Evolutionary conservation across 306 rosid genomes (phyloP).

Genomic region (Corylus avellana): DNA sequence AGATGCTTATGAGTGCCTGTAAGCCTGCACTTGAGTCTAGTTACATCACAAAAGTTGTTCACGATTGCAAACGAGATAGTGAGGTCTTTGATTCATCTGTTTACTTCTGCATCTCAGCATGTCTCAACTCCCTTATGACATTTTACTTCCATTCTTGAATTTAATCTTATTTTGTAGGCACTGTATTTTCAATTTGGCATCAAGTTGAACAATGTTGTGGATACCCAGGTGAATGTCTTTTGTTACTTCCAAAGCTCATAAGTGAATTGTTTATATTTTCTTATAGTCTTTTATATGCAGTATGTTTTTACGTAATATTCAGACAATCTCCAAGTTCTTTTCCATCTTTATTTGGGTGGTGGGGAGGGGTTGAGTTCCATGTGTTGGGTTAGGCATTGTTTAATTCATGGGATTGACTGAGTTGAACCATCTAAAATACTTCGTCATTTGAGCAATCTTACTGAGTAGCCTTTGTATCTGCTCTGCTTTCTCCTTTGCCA

Average conservation of each 20-base stretch:
- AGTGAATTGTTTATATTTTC: background rate
- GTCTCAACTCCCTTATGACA: slow-evolving; percentile 2
- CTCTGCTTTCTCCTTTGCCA: background rate
- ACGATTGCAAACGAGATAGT: slow-evolving; percentile 98
- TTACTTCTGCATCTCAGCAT: slow-evolving; percentile 17
- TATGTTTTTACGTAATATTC: background rate
- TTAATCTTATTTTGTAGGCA: slow-evolving; percentile 60
- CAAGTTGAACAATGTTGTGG: slow-evolving; percentile 95
- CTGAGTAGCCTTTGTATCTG: background rate
- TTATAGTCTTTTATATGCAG: background rate
- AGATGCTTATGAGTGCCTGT: slow-evolving; percentile 79
- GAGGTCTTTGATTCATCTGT: slow-evolving; percentile 66
- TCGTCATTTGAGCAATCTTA: background rate
- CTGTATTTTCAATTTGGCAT: slow-evolving; percentile 93
- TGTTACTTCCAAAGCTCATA: background rate
- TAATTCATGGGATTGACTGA: background rate
- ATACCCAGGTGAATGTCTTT: slow-evolving; percentile 82
- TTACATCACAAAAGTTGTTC: slow-evolving; percentile 91
- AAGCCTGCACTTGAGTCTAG: slow-evolving; percentile 97
- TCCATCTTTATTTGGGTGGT: background rate
- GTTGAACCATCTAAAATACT: background rate
- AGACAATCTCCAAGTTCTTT: background rate
- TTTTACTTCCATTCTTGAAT: slow-evolving; percentile 16
- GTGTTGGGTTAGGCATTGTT: background rate
- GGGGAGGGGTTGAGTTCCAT: background rate